phyloP scores from a whole-genome alignment of 2,329 filamentous ascomycete genomes.

The Penicillium sp. region DNA sequence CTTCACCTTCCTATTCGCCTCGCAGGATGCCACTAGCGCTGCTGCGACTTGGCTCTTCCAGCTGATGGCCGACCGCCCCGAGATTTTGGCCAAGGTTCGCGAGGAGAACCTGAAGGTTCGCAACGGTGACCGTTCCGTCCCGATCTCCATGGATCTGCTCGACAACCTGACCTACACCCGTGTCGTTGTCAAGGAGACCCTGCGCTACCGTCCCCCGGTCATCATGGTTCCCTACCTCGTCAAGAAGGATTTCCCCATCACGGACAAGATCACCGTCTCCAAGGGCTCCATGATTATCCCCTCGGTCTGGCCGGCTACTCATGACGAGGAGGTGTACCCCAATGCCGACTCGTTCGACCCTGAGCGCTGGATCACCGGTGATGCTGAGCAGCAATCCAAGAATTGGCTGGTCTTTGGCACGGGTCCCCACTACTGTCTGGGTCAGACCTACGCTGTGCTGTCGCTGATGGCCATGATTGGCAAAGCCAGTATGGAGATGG shows the following conservation, averaged over 20 bases:
- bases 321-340: constrained; percentile 86
- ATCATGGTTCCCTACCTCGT: constrained; percentile 93
- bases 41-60: constrained; percentile 95
- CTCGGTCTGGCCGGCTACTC: constrained; percentile 81
- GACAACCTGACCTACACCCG: constrained; percentile 87
- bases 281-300: constrained; percentile 96
- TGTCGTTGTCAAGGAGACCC: constrained; percentile 82
- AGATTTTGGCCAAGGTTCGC: constrained; percentile 80
- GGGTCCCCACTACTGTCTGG: constrained; percentile 93
- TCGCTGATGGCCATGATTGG: constrained; percentile 87
- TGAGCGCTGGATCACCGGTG: constrained; percentile 83
- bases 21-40: constrained; percentile 92
- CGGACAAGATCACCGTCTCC: constrained; percentile 78
- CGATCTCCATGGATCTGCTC: constrained; percentile 75
- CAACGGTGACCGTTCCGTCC: constrained; percentile 65
- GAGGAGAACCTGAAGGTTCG: constrained; percentile 80
- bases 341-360: constrained; percentile 86
- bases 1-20: constrained; percentile 95
- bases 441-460: constrained; percentile 82
- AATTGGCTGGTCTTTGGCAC: constrained; percentile 96
- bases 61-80: constrained; percentile 86
- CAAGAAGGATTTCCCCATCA: constrained; percentile 94
- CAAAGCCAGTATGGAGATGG: constrained; percentile 77
- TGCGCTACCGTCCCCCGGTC: constrained; percentile 92
- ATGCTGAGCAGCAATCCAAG: constrained; percentile 86